A percentile compares a stretch with the other conserved stretches of the same genome.
These are phyloP conservation scores for Pyrrhoderma lamaoense DNA, from an alignment of 1,284 basidiomycete species.

Conservation along the genomic window DNA sequence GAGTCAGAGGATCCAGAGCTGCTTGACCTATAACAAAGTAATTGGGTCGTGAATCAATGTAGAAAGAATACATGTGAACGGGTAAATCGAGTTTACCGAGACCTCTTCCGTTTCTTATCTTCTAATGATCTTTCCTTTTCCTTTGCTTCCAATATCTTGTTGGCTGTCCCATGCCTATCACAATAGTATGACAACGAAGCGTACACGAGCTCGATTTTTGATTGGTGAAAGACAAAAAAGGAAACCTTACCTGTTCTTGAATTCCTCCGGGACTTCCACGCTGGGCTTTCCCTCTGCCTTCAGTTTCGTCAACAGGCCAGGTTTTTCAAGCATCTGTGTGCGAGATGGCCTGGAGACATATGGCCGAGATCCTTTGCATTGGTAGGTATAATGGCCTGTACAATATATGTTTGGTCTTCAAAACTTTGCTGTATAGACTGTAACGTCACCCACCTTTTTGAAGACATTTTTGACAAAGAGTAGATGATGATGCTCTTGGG, in stretches of 20 bases:
- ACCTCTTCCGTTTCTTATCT: constrained; percentile 39
- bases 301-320: constrained; percentile 52
- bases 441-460: constrained; percentile 39
- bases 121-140: constrained; percentile 42
- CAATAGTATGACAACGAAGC: constrained; percentile 10
- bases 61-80: not conserved
- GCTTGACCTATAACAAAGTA: constrained; percentile 19
- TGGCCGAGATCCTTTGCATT: constrained; percentile 66
- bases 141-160: constrained; percentile 64
- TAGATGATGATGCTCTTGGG: constrained; percentile 53
- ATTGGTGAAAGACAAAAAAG: constrained; percentile 6
- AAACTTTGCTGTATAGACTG: not conserved
- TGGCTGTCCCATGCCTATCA: constrained; percentile 57
- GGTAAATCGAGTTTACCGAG: constrained; percentile 20
- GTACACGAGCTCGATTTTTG: too few species aligned
- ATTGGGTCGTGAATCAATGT: not conserved
- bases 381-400: constrained; percentile 77
- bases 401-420: not conserved
- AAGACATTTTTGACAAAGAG: constrained; percentile 75
- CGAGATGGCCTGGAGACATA: constrained; percentile 73
- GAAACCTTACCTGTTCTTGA: constrained; percentile 61
- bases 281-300: constrained; percentile 60
- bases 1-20: constrained; percentile 25
- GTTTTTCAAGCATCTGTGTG: constrained; percentile 70
- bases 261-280: constrained; percentile 73